Percentiles rank a stretch among this genome's conserved stretches.
phyloP scores from a whole-genome alignment of 2,329 filamentous ascomycete species.

The Canariomyces notabilis region DNA sequence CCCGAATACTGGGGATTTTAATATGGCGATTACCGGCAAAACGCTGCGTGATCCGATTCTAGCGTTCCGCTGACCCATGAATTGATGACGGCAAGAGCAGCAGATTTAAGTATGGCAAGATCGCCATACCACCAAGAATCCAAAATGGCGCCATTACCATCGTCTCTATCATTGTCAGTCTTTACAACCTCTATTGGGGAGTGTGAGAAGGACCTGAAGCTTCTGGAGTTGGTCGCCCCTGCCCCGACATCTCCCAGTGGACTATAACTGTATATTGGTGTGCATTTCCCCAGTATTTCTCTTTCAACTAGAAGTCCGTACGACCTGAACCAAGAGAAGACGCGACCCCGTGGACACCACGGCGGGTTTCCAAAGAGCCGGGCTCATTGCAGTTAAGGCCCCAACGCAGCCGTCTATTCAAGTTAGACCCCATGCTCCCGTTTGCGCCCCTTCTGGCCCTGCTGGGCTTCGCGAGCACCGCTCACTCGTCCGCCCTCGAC shows the following conservation, averaged over 20 bases:
- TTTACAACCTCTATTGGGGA: constrained; percentile 10
- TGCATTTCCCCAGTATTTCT: constrained; percentile 22
- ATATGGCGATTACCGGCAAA: constrained; percentile 21
- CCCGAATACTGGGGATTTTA: constrained; percentile 7
- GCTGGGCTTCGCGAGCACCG: constrained; percentile 16
- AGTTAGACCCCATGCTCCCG: constrained; percentile 15
- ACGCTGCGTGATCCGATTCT: constrained; percentile 20
- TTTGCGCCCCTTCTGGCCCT: constrained; percentile 17
- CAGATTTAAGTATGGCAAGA: constrained; percentile 21
- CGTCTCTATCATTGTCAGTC: constrained; percentile 16
- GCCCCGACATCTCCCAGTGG: constrained; percentile 8
- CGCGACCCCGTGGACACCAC: constrained; percentile 14
- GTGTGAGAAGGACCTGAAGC: constrained; percentile 11
- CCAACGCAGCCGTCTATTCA: constrained; percentile 12
- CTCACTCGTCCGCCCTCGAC: constrained; percentile 19
- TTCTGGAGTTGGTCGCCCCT: constrained; percentile 4
- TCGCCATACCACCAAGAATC: constrained; percentile 17
- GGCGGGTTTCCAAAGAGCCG: constrained; percentile 3
- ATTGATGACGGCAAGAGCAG: background rate
- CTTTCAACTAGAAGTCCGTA: no score
- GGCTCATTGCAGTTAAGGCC: no score
- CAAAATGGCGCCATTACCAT: constrained; percentile 17
- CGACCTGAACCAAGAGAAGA: constrained; percentile 17
- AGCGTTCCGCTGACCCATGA: constrained; percentile 4
- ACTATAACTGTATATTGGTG: constrained; percentile 19